A percentile compares a stretch with the other conserved stretches of the same genome.
Evolutionary conservation across 495 filamentous ascomycete species (phyloP).

Genomic region (Neurospora sp.): DNA sequence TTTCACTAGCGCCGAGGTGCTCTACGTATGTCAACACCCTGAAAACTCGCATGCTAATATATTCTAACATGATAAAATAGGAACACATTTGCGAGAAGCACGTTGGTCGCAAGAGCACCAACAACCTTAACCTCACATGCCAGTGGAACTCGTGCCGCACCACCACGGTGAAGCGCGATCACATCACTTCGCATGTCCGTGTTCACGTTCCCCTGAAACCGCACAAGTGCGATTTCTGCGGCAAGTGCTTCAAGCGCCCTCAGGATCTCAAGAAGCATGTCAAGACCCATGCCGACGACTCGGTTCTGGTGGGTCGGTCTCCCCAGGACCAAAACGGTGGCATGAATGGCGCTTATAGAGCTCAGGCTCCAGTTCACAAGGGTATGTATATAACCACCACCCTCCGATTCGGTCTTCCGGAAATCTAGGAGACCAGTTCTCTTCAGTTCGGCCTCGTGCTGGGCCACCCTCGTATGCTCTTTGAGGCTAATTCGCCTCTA

Average conservation of each 20-base stretch:
- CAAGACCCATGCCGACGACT: constrained; percentile 99
- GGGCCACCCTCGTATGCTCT: constrained; percentile 2
- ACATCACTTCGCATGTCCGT: constrained; percentile 98
- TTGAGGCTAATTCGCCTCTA: constrained; percentile 39
- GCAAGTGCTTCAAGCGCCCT: constrained; percentile 97
- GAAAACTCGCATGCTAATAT: not conserved
- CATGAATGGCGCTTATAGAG: constrained; percentile 48
- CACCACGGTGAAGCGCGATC: constrained; percentile 96
- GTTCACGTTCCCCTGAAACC: constrained; percentile 97
- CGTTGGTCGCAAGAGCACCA: constrained; percentile 96
- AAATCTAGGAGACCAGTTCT: not conserved
- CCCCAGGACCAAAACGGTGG: constrained; percentile 55
- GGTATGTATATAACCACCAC: constrained; percentile 31
- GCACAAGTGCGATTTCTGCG: constrained; percentile 97
- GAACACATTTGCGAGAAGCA: constrained; percentile 98
- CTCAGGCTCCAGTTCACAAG: constrained; percentile 34
- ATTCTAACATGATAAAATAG: constrained; percentile 31
- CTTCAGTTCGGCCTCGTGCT: not conserved
- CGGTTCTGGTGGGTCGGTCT: constrained; percentile 66
- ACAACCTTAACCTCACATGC: constrained; percentile 95
- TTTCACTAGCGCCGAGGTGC: constrained; percentile 65
- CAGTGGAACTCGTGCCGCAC: constrained; percentile 95
- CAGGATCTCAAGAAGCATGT: constrained; percentile 99
- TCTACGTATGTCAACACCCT: constrained; percentile 63
- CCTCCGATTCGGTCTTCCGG: not conserved